phyloP scores from a whole-genome alignment of 2,329 filamentous ascomycete species.

The Ophiostoma sp. region DNA sequence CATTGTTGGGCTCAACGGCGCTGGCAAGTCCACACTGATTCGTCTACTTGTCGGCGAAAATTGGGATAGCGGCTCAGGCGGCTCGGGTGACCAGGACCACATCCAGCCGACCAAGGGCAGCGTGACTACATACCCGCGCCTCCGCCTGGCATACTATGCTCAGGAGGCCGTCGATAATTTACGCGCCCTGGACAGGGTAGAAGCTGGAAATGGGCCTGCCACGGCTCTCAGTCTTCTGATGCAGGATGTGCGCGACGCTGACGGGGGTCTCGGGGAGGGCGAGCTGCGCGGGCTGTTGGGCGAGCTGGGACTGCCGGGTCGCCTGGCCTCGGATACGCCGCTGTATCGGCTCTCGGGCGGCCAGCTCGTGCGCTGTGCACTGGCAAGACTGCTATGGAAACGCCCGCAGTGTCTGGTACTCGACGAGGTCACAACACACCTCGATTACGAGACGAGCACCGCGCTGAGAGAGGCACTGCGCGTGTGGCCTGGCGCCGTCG shows the following conservation, averaged over 20 bases:
- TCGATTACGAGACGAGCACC: conserved; percentile 75
- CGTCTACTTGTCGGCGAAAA: conserved; percentile 34
- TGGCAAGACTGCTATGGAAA: conserved; percentile 51
- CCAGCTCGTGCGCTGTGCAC: conserved; percentile 61
- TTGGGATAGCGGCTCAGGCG: background rate
- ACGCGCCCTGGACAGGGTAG: background rate
- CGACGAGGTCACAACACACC: conserved; percentile 78
- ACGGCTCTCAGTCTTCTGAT: background rate
- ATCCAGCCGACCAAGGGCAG: background rate
- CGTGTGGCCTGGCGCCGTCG: conserved; percentile 61
- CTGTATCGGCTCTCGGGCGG: conserved; percentile 71
- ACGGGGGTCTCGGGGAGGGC: background rate
- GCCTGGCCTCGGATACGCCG: conserved; percentile 67
- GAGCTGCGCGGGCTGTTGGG: background rate
- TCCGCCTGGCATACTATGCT: conserved; percentile 1
- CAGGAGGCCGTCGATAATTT: background rate
- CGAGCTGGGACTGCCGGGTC: conserved; percentile 35
- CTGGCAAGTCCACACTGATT: conserved; percentile 75
- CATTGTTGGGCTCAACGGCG: conserved; percentile 71
- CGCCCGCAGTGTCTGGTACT: conserved; percentile 68
- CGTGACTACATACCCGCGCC: background rate
- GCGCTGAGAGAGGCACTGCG: conserved; percentile 63
- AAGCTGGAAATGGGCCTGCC: background rate
- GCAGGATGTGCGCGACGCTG: background rate
- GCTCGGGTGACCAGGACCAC: background rate